Conservation (phyloP, 306 rosid species). For the Dryas alaskensis region DNA sequence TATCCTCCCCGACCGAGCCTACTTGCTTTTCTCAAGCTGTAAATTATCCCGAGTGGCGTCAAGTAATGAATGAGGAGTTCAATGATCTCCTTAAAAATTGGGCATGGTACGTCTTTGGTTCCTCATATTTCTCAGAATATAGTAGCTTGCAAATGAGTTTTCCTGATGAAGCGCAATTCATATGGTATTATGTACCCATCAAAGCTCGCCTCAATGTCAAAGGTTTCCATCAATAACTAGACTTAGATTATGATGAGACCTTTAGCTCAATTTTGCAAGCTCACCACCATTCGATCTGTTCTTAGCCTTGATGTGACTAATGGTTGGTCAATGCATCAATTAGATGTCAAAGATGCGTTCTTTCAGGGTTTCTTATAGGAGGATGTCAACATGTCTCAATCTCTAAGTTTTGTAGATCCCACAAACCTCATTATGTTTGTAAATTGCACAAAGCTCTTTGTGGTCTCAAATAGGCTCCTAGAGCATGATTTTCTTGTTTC, state of each 20-base stretch:
- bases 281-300: neutral
- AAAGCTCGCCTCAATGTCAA: no score
- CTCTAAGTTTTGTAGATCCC: neutral
- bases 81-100: neutral
- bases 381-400: neutral
- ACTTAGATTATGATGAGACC: neutral
- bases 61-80: neutral
- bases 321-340: neutral
- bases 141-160: neutral
- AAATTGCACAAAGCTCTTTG: no score
- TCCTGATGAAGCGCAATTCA: neutral
- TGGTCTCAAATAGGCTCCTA: neutral
- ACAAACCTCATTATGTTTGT: neutral
- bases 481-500: neutral
- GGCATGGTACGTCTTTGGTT: neutral
- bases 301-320: neutral
- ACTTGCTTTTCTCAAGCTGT: neutral
- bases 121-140: neutral
- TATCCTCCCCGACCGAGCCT: neutral
- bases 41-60: neutral
- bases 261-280: no score
- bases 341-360: neutral
- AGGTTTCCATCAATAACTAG: neutral
- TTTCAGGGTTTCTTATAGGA: neutral
- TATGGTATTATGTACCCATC: neutral